Evolutionary conservation across 1,284 basidiomycete genomes (phyloP).

Genomic region (Phellinidium pouzarii): DNA sequence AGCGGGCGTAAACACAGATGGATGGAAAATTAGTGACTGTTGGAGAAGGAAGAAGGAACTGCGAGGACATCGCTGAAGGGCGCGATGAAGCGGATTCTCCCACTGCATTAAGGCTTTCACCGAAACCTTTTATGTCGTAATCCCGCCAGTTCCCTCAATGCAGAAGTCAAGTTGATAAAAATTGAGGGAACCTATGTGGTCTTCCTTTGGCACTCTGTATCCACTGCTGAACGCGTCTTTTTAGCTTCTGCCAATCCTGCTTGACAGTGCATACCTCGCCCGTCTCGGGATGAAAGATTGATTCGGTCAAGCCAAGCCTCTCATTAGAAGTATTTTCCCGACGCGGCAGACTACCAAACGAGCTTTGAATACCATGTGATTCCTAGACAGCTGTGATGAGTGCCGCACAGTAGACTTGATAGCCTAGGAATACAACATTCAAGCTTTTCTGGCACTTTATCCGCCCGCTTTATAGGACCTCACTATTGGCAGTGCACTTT

Average conservation of each 20-base stretch:
- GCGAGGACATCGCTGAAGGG: too few species aligned
- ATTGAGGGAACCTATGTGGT: background rate
- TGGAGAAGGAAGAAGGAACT: background rate
- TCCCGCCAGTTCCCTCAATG: background rate
- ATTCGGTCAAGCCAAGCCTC: background rate
- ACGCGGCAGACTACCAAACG: too few species aligned
- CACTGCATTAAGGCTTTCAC: background rate
- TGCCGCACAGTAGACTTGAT: too few species aligned
- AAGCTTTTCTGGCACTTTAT: too few species aligned
- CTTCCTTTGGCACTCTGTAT: background rate
- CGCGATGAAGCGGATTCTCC: background rate
- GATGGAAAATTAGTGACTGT: too few species aligned
- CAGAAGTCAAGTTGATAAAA: background rate
- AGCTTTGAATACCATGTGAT: too few species aligned
- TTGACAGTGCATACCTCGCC: background rate
- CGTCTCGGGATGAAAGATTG: too few species aligned
- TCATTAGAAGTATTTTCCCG: background rate
- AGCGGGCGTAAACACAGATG: too few species aligned
- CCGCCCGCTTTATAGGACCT: too few species aligned
- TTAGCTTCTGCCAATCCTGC: background rate
- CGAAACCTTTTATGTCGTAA: background rate
- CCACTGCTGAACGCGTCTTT: background rate
- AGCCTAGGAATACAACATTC: too few species aligned
- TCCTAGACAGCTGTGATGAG: too few species aligned
- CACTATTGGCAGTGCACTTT: too few species aligned